These are phyloP conservation scores for Aspergillus fischeri DNA, from an alignment of 2,329 filamentous ascomycete genomes.

Conservation along the genomic window DNA sequence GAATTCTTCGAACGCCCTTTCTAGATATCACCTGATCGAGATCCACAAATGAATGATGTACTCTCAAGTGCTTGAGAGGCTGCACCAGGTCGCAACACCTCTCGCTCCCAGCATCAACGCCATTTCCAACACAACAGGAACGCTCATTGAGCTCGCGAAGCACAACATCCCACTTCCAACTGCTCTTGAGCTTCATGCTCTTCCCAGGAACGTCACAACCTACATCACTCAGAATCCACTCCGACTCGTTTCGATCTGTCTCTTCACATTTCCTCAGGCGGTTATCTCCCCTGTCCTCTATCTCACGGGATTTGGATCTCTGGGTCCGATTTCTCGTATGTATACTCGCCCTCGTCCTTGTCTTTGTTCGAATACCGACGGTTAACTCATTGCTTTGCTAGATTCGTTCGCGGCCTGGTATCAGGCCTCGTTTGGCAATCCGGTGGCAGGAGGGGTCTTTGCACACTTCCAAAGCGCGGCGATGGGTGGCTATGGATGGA, in stretches of 20 bases:
- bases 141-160: not conserved
- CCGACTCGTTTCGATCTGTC: not conserved
- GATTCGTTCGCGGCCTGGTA: not conserved
- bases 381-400: not conserved
- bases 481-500: conserved; percentile 2
- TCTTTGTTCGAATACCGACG: not conserved
- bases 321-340: not conserved
- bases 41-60: not conserved
- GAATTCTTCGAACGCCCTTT: not conserved
- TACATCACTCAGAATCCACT: not conserved
- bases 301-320: not conserved
- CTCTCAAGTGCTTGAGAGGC: not conserved
- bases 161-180: no score
- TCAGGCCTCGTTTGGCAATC: not conserved
- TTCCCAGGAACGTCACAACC: not conserved
- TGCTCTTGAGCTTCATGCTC: no score
- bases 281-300: not conserved
- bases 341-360: no score
- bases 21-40: not conserved
- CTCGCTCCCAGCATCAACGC: not conserved
- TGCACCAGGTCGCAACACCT: not conserved
- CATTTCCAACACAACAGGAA: not conserved
- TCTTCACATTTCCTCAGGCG: not conserved
- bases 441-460: not conserved
- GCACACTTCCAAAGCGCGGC: not conserved